Conservation (phyloP, 2,329 filamentous ascomycete genomes). For the Lachnellula willkommii region DNA sequence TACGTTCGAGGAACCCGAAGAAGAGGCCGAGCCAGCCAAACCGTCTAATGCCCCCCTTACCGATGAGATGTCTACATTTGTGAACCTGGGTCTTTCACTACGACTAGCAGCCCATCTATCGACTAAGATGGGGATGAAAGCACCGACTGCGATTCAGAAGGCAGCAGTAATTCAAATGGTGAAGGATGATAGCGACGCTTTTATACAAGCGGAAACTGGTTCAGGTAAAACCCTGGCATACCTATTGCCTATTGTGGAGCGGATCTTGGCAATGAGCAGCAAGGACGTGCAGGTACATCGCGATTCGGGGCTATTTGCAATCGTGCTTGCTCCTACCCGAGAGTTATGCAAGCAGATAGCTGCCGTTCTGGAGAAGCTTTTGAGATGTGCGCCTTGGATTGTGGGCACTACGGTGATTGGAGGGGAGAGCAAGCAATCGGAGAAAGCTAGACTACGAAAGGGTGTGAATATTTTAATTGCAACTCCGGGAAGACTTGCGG, state of each 20-base stretch:
- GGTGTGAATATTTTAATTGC: constrained; percentile 94
- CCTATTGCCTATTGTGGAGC: constrained; percentile 82
- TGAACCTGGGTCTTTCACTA: constrained; percentile 74
- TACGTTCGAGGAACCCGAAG: constrained; percentile 44
- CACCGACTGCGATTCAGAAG: constrained; percentile 91
- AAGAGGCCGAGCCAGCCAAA: constrained; percentile 52
- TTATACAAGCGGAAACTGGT: constrained; percentile 93
- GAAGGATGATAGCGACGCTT: constrained; percentile 79
- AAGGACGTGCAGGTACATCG: constrained; percentile 59
- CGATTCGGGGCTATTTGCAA: constrained; percentile 85
- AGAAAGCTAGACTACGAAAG: constrained; percentile 90
- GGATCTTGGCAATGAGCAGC: constrained; percentile 72
- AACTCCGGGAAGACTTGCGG: constrained; percentile 82
- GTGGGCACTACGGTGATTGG: constrained; percentile 79
- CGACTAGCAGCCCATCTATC: constrained; percentile 76
- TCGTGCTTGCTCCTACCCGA: constrained; percentile 88
- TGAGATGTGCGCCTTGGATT: constrained; percentile 89
- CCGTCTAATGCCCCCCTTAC: constrained; percentile 88
- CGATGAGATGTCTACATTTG: constrained; percentile 80
- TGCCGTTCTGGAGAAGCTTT: constrained; percentile 73
- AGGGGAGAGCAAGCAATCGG: constrained; percentile 67
- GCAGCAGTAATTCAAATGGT: constrained; percentile 78
- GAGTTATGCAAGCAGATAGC: constrained; percentile 94
- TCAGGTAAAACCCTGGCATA: constrained; percentile 98
- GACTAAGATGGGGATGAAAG: constrained; percentile 80